Conservation (phyloP, 257 asterid species). For the Gynochthodes officinalis region DNA sequence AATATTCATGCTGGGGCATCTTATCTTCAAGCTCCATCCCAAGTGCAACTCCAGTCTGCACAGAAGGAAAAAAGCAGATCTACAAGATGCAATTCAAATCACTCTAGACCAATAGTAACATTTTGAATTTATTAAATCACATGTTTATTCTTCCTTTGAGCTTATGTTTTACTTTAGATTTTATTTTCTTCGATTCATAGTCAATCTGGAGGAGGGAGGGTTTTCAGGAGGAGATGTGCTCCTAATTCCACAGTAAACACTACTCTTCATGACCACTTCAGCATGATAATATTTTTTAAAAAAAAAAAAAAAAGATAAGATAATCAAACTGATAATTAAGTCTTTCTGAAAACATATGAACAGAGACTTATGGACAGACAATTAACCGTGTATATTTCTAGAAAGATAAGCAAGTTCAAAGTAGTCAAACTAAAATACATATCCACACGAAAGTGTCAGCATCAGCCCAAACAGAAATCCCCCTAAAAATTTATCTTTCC, state of each 20-base stretch:
- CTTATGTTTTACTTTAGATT: neutral
- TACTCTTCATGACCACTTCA: neutral
- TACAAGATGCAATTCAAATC: neutral
- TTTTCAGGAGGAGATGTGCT: neutral
- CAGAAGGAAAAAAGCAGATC: neutral
- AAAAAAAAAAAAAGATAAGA: neutral
- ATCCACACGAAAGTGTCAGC: neutral
- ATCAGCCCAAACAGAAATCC: neutral
- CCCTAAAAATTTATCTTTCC: neutral
- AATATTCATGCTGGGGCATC: constrained; percentile 52
- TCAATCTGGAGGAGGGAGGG: neutral
- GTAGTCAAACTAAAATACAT: neutral
- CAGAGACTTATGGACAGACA: neutral
- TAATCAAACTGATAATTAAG: neutral
- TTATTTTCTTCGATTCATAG: neutral
- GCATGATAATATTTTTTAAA: no score
- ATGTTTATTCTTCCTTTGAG: neutral
- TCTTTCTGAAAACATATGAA: neutral
- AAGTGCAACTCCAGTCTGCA: constrained; percentile 57
- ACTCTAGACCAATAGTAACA: neutral
- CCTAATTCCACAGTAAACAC: neutral
- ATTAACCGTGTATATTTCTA: neutral
- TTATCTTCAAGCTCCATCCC: constrained; percentile 51
- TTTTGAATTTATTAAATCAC: no score
- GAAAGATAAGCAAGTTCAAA: neutral